Evolutionary conservation across 2,329 filamentous ascomycete genomes (phyloP).

Genomic region (Coniochaeta sp.): DNA sequence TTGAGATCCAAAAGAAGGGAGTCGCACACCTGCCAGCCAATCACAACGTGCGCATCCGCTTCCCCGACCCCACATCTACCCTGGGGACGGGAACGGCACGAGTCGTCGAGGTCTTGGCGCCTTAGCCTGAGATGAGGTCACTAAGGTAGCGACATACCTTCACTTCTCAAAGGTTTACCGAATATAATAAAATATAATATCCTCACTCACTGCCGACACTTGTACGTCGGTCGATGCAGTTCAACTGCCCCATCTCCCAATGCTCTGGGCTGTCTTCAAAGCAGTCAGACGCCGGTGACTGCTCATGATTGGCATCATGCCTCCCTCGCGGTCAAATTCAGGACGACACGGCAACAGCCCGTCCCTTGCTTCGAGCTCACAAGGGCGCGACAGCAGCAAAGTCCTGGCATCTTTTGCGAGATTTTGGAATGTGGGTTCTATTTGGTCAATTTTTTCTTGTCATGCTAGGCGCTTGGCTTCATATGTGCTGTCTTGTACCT

Average conservation of each 20-base stretch:
- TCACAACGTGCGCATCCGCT: neutral
- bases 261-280: slow-evolving; percentile 29
- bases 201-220: neutral
- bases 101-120: neutral
- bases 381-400: neutral
- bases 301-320: slow-evolving; percentile 23
- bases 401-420: slow-evolving; percentile 20
- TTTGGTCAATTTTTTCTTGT: neutral
- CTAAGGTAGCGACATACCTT: neutral
- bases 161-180: neutral
- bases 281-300: slow-evolving; percentile 35
- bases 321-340: slow-evolving; percentile 18
- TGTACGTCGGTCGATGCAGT: neutral
- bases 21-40: neutral
- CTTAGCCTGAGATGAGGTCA: neutral
- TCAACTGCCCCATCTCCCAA: slow-evolving; percentile 8
- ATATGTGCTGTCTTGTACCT: neutral
- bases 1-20: neutral
- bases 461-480: slow-evolving; percentile 4
- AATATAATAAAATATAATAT: neutral
- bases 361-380: slow-evolving; percentile 18
- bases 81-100: neutral
- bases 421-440: slow-evolving; percentile 37
- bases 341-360: slow-evolving; percentile 8
- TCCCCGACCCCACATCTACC: neutral